Conservation (phyloP, 2,329 filamentous ascomycete species). For the Pestalotiopsis sp. region DNA sequence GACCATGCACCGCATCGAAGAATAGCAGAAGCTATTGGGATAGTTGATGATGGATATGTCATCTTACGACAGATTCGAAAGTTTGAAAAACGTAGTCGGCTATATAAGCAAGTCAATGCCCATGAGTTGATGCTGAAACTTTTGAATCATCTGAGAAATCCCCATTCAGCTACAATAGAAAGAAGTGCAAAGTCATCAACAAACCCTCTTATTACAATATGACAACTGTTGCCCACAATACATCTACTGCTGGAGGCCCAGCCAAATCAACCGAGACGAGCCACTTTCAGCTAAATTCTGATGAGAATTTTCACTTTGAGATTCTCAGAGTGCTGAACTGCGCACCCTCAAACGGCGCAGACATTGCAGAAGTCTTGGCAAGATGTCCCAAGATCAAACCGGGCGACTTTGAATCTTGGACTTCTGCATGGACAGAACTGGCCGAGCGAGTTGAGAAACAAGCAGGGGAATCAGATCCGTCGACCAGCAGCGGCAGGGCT, state of each 20-base stretch:
- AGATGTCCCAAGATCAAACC: constrained; percentile 15
- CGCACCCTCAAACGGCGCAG: constrained; percentile 23
- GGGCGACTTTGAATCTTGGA: not conserved
- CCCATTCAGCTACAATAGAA: too few relatives aligned
- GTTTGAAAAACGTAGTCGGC: too few relatives aligned
- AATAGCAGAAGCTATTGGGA: not conserved
- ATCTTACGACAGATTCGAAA: too few relatives aligned
- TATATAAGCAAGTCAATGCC: too few relatives aligned
- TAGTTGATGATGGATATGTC: too few relatives aligned
- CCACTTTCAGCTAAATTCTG: constrained; percentile 1
- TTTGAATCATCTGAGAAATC: too few relatives aligned
- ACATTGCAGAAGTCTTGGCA: constrained; percentile 27
- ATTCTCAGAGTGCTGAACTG: constrained; percentile 20
- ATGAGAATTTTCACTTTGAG: constrained; percentile 24
- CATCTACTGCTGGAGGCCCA: not conserved
- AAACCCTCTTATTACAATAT: not conserved
- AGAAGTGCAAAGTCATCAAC: too few relatives aligned
- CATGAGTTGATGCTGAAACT: too few relatives aligned
- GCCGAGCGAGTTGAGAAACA: not conserved
- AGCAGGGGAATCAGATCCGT: not conserved
- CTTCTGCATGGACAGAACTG: not conserved
- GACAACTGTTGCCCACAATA: not conserved
- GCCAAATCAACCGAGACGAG: not conserved
- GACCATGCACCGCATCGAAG: not conserved
- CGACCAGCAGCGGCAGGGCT: not conserved